These are phyloP conservation scores for Erucastrum elatum DNA, from an alignment of 345 rosid species.

Conservation along the genomic window DNA sequence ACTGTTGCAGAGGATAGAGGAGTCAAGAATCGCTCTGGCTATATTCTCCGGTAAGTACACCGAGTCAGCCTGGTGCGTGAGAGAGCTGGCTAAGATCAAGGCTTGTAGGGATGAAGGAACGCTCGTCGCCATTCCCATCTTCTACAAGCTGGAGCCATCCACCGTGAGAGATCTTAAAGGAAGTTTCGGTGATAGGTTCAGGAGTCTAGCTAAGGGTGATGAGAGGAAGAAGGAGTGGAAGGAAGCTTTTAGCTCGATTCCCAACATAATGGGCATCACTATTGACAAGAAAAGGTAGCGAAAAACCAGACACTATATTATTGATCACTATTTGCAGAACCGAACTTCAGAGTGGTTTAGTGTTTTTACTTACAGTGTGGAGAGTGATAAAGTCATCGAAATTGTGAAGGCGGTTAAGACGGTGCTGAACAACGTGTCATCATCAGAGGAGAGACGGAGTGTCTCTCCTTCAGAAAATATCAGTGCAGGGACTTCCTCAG, in stretches of 20 bases:
- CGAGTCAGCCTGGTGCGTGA: not conserved
- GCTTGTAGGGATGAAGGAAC: not conserved
- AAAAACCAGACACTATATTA: too few relatives aligned
- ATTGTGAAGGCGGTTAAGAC: not conserved
- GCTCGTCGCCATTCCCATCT: slow-evolving; percentile 11
- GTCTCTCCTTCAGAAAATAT: not conserved
- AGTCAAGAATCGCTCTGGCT: not conserved
- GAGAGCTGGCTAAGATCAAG: slow-evolving; percentile 15
- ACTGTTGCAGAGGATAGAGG: not conserved
- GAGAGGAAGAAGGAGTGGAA: slow-evolving; percentile 20
- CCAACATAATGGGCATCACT: slow-evolving; percentile 8
- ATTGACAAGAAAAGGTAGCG: slow-evolving; percentile 13
- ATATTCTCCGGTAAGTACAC: slow-evolving; percentile 13
- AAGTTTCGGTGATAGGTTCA: not conserved
- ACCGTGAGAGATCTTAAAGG: not conserved
- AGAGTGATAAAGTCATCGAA: not conserved
- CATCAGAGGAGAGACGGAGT: not conserved
- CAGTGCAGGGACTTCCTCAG: not conserved
- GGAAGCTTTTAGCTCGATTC: slow-evolving; percentile 17
- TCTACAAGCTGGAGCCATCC: not conserved
- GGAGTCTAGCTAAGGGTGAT: not conserved
- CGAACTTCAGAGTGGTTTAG: not conserved
- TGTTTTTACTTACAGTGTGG: not conserved
- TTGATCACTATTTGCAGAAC: not conserved
- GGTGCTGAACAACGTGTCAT: not conserved